These are phyloP conservation scores for Fusarium proliferatum DNA, from an alignment of 2,329 filamentous ascomycete species.

Conservation along the genomic window DNA sequence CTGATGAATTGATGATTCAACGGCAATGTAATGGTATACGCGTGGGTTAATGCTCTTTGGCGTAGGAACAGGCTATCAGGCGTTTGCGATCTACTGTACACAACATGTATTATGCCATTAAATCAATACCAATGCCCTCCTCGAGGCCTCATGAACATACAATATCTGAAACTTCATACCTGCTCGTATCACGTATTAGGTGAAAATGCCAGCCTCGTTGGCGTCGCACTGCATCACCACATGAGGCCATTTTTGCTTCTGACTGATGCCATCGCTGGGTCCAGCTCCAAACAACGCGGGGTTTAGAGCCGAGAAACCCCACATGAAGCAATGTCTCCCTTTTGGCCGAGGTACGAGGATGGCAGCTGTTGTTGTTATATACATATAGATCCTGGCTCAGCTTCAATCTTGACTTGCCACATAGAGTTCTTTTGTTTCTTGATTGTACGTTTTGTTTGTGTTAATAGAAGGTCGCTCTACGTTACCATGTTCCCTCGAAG, in stretches of 20 bases:
- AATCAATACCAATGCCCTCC: neutral
- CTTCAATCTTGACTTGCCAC: neutral
- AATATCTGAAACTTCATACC: neutral
- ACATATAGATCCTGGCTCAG: neutral
- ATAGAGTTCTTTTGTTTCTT: neutral
- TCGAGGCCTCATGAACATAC: neutral
- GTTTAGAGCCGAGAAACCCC: constrained; percentile 39
- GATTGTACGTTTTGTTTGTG: neutral
- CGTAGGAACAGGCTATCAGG: constrained; percentile 16
- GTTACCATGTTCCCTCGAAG: constrained; percentile 28
- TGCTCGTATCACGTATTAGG: neutral
- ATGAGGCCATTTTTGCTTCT: constrained; percentile 27
- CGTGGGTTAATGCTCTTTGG: neutral
- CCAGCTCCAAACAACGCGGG: constrained; percentile 37
- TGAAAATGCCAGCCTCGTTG: neutral
- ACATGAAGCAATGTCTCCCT: constrained; percentile 38
- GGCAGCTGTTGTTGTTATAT: neutral
- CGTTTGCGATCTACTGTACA: constrained; percentile 22
- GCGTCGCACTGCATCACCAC: neutral
- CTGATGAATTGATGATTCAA: neutral
- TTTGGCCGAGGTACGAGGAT: constrained; percentile 43
- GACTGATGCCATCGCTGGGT: constrained; percentile 32
- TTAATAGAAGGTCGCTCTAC: neutral
- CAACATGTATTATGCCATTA: constrained; percentile 10
- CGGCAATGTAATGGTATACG: constrained; percentile 5